These are phyloP conservation scores for Tuber borchii DNA, from an alignment of 495 filamentous ascomycete species.

Conservation along the genomic window DNA sequence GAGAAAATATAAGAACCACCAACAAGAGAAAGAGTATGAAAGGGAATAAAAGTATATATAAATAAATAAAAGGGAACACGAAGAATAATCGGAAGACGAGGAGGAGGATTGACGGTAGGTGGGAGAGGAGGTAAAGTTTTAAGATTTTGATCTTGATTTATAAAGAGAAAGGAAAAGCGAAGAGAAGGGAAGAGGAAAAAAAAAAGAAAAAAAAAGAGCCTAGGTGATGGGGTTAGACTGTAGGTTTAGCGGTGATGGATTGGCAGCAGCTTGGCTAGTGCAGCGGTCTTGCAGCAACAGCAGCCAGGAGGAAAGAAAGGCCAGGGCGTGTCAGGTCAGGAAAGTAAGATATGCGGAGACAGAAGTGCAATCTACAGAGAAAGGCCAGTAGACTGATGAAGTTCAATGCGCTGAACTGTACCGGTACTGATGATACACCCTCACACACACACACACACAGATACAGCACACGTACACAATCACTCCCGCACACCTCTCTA, in stretches of 20 bases:
- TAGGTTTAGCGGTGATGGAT: background rate
- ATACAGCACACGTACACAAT: constrained; percentile 3
- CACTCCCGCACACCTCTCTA: background rate
- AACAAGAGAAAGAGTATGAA: background rate
- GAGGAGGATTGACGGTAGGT: background rate
- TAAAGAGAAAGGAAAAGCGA: constrained; percentile 33
- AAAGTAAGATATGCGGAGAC: background rate
- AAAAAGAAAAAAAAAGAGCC: constrained; percentile 38
- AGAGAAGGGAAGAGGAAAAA: constrained; percentile 29
- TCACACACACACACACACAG: background rate
- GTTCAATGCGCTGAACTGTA: background rate
- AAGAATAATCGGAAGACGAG: background rate
- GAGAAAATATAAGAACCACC: background rate
- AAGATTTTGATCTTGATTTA: background rate
- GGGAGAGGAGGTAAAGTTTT: background rate
- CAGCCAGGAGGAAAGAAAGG: background rate
- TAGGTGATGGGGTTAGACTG: constrained; percentile 13
- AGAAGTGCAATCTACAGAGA: background rate
- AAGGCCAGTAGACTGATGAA: background rate
- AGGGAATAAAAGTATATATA: background rate
- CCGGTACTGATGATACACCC: background rate
- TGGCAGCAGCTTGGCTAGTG: background rate
- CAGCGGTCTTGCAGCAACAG: background rate
- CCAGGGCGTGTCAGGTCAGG: background rate
- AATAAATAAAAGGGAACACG: background rate